These are phyloP conservation scores for Collybiopsis confluens DNA, from an alignment of 768 basidiomycete species.

Conservation along the genomic window DNA sequence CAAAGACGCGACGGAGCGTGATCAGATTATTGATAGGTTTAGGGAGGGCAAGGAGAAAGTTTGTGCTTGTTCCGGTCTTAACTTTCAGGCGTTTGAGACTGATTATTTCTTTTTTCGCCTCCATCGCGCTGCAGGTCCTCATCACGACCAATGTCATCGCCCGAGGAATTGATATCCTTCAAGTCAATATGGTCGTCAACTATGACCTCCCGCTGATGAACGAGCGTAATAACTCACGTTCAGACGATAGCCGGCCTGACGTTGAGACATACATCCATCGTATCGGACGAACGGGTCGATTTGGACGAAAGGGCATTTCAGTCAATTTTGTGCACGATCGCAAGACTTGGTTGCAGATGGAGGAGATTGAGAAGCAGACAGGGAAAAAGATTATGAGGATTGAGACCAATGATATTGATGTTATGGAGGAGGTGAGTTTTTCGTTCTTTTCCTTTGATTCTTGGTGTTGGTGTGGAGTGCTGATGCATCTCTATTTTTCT, in stretches of 20 bases:
- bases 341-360: constrained; percentile 84
- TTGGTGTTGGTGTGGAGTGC: no score
- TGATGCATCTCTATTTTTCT: no score
- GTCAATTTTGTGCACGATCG: constrained; percentile 97
- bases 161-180: constrained; percentile 95
- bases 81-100: neutral
- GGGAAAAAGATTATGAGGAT: constrained; percentile 79
- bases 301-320: constrained; percentile 94
- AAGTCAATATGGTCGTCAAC: constrained; percentile 99
- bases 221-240: constrained; percentile 48
- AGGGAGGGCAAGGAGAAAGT: constrained; percentile 96
- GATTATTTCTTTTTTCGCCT: neutral
- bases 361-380: constrained; percentile 78
- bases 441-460: constrained; percentile 9
- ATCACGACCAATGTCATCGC: constrained; percentile 99
- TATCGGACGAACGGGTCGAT: constrained; percentile 96
- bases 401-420: constrained; percentile 85
- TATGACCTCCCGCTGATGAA: constrained; percentile 91
- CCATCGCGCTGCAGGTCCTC: constrained; percentile 39
- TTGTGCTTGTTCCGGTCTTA: neutral
- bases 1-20: constrained; percentile 86
- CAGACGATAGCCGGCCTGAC: constrained; percentile 65
- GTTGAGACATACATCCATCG: constrained; percentile 98
- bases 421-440: constrained; percentile 82
- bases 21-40: constrained; percentile 91